phyloP scores from a whole-genome alignment of 2,329 filamentous ascomycete genomes.

The Penicillium sp. region DNA sequence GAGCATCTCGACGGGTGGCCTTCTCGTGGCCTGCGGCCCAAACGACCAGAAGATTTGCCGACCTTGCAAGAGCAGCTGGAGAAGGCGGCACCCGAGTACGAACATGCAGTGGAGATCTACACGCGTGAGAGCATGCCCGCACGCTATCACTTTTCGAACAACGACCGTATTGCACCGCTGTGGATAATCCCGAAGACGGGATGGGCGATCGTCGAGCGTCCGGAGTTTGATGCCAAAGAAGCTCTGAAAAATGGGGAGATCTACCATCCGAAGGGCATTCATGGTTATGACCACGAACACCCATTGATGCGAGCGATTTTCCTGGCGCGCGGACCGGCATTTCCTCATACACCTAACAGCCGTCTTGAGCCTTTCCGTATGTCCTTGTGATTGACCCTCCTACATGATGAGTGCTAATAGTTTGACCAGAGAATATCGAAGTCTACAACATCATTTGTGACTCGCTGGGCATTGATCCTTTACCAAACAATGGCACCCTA shows the following conservation, averaged over 20 bases:
- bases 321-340: constrained; percentile 82
- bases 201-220: constrained; percentile 79
- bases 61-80: constrained; percentile 57
- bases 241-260: constrained; percentile 57
- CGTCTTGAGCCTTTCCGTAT: constrained; percentile 74
- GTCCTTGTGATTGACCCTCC: constrained; percentile 32
- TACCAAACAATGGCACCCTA: constrained; percentile 82
- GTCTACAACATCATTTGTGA: constrained; percentile 95
- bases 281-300: constrained; percentile 92
- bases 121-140: constrained; percentile 82
- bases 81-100: constrained; percentile 54
- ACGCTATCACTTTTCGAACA: constrained; percentile 84
- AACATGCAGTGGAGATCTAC: constrained; percentile 71
- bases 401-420: constrained; percentile 5
- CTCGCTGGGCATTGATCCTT: constrained; percentile 66
- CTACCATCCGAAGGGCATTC: constrained; percentile 77
- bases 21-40: constrained; percentile 78
- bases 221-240: constrained; percentile 69
- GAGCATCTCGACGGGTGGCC: constrained; percentile 93
- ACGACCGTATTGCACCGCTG: constrained; percentile 82
- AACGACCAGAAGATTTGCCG: constrained; percentile 60
- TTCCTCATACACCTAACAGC: constrained; percentile 77
- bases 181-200: constrained; percentile 92
- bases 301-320: constrained; percentile 96
- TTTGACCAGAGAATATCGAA: constrained; percentile 70